These are phyloP conservation scores for Skeletonema costatum DNA, from an alignment of 108 stramenopile species.

Conservation along the genomic window DNA sequence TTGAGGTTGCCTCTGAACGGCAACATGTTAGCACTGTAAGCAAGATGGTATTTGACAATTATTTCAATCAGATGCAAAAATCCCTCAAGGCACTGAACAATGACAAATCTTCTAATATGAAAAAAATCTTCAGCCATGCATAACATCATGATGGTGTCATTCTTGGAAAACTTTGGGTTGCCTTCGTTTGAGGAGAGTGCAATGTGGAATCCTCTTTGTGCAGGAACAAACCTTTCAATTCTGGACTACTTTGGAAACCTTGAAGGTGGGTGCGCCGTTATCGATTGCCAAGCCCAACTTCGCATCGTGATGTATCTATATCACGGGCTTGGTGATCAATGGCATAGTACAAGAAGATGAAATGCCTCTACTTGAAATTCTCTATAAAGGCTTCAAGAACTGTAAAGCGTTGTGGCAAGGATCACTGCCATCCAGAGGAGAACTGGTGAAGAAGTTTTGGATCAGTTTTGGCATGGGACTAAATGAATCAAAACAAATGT, in stretches of 20 bases:
- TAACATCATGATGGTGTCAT: conserved; percentile 19
- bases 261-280: conserved; percentile 38
- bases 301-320: conserved; percentile 52
- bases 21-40: conserved; percentile 9
- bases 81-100: neutral
- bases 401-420: conserved; percentile 57
- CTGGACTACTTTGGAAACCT: conserved; percentile 46
- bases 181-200: conserved; percentile 10
- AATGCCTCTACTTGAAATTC: conserved; percentile 28
- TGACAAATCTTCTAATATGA: conserved; percentile 6
- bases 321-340: conserved; percentile 44
- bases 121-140: conserved; percentile 7
- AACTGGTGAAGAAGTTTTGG: conserved; percentile 52
- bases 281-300: conserved; percentile 54
- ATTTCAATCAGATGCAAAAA: conserved; percentile 5
- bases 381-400: conserved; percentile 40
- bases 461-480: conserved; percentile 34
- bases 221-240: conserved; percentile 39
- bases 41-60: conserved; percentile 25
- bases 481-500: conserved; percentile 23
- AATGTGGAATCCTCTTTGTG: conserved; percentile 62
- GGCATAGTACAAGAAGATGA: conserved; percentile 27
- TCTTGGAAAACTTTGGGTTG: conserved; percentile 38
- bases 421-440: conserved; percentile 34
- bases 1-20: conserved; percentile 26